Evolutionary conservation across 2,329 filamentous ascomycete genomes (phyloP).

Genomic region (Metarhizium robertsii): DNA sequence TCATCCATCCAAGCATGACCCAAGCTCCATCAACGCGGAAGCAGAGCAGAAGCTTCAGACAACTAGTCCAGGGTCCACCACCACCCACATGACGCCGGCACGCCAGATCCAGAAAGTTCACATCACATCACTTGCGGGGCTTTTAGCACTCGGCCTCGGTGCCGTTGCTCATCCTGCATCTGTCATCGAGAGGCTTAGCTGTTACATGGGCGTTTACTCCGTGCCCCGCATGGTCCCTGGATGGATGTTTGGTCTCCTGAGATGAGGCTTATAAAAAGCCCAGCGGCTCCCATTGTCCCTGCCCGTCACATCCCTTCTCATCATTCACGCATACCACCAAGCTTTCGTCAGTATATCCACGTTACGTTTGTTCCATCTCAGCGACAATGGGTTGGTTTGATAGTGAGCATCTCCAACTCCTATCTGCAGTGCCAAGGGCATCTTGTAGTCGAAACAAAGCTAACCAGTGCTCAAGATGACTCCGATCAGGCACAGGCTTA

Average conservation of each 20-base stretch:
- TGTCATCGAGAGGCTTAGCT: neutral
- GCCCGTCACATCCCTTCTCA: neutral
- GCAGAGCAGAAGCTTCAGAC: neutral
- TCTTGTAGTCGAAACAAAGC: neutral
- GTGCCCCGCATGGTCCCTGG: neutral
- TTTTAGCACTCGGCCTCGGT: neutral
- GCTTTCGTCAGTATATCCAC: neutral
- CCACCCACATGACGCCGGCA: neutral
- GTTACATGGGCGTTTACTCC: neutral
- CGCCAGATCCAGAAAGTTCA: neutral
- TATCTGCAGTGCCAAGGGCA: neutral
- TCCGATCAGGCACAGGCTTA: constrained; percentile 15
- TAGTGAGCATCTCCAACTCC: constrained; percentile 3
- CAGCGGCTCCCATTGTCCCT: neutral
- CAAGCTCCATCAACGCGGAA: too few relatives aligned
- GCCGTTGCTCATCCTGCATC: neutral
- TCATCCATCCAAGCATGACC: too few relatives aligned
- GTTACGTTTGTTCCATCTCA: neutral
- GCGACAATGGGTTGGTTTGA: constrained; percentile 15
- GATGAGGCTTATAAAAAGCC: neutral
- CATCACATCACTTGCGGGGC: neutral
- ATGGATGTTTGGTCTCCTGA: neutral
- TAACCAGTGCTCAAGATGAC: constrained; percentile 11
- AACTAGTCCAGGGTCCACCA: neutral
- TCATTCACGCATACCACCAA: neutral